Evolutionary conservation across 139 green algal species (phyloP).

Genomic region (Ettlia oleoabundans): DNA sequence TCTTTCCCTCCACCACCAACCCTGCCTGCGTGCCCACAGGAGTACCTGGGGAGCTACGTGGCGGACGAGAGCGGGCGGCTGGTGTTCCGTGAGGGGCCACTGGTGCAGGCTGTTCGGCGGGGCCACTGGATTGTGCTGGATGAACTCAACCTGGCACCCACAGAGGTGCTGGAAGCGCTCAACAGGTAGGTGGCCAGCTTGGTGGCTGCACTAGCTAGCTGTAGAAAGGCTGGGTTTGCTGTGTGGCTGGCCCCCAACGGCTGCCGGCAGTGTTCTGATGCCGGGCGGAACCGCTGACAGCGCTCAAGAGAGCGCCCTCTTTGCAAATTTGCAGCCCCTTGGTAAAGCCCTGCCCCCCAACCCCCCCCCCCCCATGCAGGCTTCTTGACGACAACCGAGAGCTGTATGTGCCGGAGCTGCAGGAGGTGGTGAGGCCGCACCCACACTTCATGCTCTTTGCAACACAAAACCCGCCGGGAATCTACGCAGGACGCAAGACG

Average conservation of each 20-base stretch:
- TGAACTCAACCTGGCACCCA: slow-evolving; percentile 97
- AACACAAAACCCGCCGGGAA: slow-evolving; percentile 94
- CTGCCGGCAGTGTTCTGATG: too few relatives aligned
- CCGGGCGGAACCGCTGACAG: too few relatives aligned
- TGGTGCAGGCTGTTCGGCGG: slow-evolving; percentile 89
- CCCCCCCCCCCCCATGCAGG: slow-evolving; percentile 43
- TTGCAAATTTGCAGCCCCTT: too few relatives aligned
- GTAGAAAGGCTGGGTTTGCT: not conserved
- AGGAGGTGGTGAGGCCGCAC: slow-evolving; percentile 93
- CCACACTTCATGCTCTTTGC: slow-evolving; percentile 99
- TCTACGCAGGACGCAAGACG: slow-evolving; percentile 89
- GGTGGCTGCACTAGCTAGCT: not conserved
- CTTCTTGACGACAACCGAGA: slow-evolving; percentile 99
- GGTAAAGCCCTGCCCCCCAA: too few relatives aligned
- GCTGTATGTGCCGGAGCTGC: slow-evolving; percentile 97
- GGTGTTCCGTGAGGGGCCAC: slow-evolving; percentile 90
- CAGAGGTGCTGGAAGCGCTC: slow-evolving; percentile 95
- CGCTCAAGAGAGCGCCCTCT: too few relatives aligned
- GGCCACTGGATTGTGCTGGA: slow-evolving; percentile 98
- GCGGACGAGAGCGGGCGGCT: slow-evolving; percentile 76
- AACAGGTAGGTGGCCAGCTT: slow-evolving; percentile 73
- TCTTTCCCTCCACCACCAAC: not conserved
- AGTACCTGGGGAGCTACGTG: slow-evolving; percentile 97
- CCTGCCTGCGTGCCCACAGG: slow-evolving; percentile 55
- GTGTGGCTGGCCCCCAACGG: not conserved